A percentile compares a stretch with the other conserved stretches of the same genome.
phyloP scores from a whole-genome alignment of 2,329 filamentous ascomycete species.

The Mollisia scopiformis region DNA sequence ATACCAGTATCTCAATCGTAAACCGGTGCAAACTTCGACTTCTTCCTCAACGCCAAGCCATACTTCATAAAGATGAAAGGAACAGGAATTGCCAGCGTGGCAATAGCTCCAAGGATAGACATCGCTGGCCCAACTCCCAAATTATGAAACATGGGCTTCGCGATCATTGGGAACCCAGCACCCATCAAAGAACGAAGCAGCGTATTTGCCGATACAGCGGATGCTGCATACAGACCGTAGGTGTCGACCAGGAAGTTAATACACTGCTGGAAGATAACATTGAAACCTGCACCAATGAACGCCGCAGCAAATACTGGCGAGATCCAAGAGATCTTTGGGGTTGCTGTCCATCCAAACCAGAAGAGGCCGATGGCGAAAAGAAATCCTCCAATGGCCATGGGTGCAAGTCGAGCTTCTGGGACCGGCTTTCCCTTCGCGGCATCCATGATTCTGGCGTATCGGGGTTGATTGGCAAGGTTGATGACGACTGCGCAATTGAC shows the following conservation, averaged over 20 bases:
- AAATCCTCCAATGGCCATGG: slow-evolving; percentile 45
- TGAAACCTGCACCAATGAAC: slow-evolving; percentile 36
- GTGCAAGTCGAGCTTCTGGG: slow-evolving; percentile 49
- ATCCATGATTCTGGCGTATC: slow-evolving; percentile 30
- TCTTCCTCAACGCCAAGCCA: slow-evolving; percentile 41
- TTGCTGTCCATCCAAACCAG: slow-evolving; percentile 36
- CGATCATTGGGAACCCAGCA: slow-evolving; percentile 48
- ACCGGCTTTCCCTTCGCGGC: slow-evolving; percentile 44
- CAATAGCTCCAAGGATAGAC: slow-evolving; percentile 63
- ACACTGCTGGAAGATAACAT: slow-evolving; percentile 36
- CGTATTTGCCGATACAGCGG: slow-evolving; percentile 48
- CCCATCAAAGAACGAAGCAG: slow-evolving; percentile 48
- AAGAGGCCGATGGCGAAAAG: slow-evolving; percentile 34
- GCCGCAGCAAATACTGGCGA: slow-evolving; percentile 28
- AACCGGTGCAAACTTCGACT: slow-evolving; percentile 46
- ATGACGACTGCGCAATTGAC: slow-evolving; percentile 55
- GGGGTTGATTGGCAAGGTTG: slow-evolving; percentile 38
- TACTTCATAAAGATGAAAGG: slow-evolving; percentile 55
- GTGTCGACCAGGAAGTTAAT: slow-evolving; percentile 43
- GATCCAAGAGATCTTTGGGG: slow-evolving; percentile 28
- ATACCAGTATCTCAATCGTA: slow-evolving; percentile 16
- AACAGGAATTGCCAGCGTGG: slow-evolving; percentile 56
- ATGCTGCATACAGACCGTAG: slow-evolving; percentile 51
- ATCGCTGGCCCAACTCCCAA: slow-evolving; percentile 67
- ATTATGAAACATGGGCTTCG: slow-evolving; percentile 58